Evolutionary conservation across 73 alveolate genomes (phyloP).

Genomic region (Symbiodinium pilosum): DNA sequence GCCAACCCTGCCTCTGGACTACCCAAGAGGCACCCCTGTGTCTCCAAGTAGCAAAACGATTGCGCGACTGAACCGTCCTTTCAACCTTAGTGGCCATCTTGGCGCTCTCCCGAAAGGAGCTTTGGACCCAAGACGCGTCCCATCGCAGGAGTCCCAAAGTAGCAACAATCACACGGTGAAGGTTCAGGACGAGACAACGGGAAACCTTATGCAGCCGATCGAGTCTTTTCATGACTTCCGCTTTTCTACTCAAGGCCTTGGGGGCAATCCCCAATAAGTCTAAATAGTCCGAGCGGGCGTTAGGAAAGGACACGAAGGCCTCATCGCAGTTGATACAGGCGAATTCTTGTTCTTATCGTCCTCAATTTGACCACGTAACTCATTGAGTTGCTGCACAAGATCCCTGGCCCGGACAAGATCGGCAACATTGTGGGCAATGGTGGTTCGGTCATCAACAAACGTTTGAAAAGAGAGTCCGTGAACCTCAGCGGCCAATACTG

Average conservation of each 20-base stretch:
- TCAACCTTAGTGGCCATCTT: not conserved
- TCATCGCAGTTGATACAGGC: too few species aligned
- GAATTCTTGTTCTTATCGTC: not conserved
- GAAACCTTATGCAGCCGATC: not conserved
- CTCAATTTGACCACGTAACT: constrained; percentile 2
- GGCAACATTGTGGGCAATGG: not conserved
- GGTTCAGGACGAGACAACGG: not conserved
- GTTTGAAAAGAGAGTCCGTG: not conserved
- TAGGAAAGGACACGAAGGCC: not conserved
- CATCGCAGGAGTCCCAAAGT: not conserved
- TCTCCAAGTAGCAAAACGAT: not conserved
- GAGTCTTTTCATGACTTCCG: too few species aligned
- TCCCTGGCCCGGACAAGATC: not conserved
- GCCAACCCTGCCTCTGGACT: not conserved
- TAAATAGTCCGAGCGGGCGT: not conserved
- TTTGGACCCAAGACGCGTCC: constrained; percentile 6
- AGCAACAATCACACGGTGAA: not conserved
- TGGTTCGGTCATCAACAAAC: constrained; percentile 7
- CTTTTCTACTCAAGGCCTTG: not conserved
- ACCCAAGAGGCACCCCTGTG: not conserved
- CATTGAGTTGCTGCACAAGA: not conserved
- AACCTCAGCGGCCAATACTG: not conserved
- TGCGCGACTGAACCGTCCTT: not conserved
- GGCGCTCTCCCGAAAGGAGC: not conserved
- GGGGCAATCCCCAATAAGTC: constrained; percentile 15